These are phyloP conservation scores for Cercis canadensis DNA, from an alignment of 306 rosid species.

Conservation along the genomic window DNA sequence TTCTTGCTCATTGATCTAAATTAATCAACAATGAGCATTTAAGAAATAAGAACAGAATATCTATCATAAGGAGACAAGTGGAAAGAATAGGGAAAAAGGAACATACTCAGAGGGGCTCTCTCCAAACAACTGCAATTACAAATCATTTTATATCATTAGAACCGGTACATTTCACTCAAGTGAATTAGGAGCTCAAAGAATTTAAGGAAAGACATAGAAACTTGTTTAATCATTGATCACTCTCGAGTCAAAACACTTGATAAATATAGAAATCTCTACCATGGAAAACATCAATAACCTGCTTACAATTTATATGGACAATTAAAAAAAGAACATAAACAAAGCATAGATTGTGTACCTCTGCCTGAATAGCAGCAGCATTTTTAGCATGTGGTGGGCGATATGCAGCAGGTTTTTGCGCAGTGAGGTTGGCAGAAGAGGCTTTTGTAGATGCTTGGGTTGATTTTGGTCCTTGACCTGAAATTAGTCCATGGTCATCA, in stretches of 20 bases:
- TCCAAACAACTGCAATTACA: conserved; percentile 76
- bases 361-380: conserved; percentile 83
- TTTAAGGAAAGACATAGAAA: conserved; percentile 7
- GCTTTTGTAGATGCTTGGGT: conserved; percentile 52
- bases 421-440: conserved; percentile 51
- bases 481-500: conserved; percentile 39
- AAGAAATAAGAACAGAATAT: conserved; percentile 20
- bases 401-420: conserved; percentile 88
- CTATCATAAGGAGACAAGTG: conserved; percentile 18
- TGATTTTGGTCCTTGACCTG: conserved; percentile 71
- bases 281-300: not conserved
- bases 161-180: conserved; percentile 2
- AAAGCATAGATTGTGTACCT: conserved; percentile 53
- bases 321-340: not conserved
- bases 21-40: conserved; percentile 35
- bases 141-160: conserved; percentile 42
- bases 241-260: conserved; percentile 21
- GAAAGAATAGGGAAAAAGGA: conserved; percentile 1
- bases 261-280: conserved; percentile 9
- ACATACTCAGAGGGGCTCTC: conserved; percentile 73
- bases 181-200: conserved; percentile 11
- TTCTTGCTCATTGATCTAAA: conserved; percentile 81
- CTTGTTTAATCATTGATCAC: not conserved
- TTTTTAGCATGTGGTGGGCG: conserved; percentile 91
- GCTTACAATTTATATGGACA: too few relatives aligned